phyloP scores from a whole-genome alignment of 768 basidiomycete species.

The Clavaria fumosa region DNA sequence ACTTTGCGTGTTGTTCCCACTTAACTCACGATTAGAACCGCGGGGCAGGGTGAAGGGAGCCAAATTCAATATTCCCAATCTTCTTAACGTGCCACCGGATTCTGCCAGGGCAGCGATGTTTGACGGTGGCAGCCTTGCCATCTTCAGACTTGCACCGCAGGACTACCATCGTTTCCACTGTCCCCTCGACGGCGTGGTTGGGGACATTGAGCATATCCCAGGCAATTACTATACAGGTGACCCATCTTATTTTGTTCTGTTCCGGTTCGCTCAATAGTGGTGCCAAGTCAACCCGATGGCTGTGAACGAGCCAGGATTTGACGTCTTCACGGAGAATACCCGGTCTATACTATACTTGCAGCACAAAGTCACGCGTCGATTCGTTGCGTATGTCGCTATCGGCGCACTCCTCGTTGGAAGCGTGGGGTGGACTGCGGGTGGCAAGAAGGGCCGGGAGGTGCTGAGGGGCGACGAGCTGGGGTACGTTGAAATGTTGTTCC shows the following conservation, averaged over 20 bases:
- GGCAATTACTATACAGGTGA: slow-evolving; percentile 49
- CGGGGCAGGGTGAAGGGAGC: slow-evolving; percentile 46
- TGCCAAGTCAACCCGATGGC: slow-evolving; percentile 60
- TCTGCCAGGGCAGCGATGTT: slow-evolving; percentile 29
- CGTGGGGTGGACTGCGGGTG: slow-evolving; percentile 46
- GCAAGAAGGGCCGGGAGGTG: slow-evolving; percentile 26
- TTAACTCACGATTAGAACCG: neutral
- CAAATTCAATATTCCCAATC: slow-evolving; percentile 46
- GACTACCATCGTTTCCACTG: slow-evolving; percentile 77
- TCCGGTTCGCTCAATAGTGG: no score
- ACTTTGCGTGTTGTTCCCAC: neutral
- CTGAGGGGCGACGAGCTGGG: slow-evolving; percentile 55
- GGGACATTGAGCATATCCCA: slow-evolving; percentile 28
- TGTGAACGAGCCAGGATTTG: slow-evolving; percentile 47
- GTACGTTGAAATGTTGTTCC: slow-evolving; percentile 10
- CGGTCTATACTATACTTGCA: slow-evolving; percentile 40
- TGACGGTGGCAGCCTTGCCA: slow-evolving; percentile 35
- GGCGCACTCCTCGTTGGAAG: slow-evolving; percentile 74
- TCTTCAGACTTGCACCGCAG: slow-evolving; percentile 63
- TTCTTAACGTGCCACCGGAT: slow-evolving; percentile 32
- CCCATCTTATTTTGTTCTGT: neutral
- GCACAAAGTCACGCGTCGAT: slow-evolving; percentile 27
- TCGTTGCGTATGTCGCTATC: slow-evolving; percentile 56
- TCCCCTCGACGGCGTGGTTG: slow-evolving; percentile 42
- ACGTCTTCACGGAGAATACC: slow-evolving; percentile 51